phyloP scores from a whole-genome alignment of 75 land plant genomes.

The Azolla pinnata region DNA sequence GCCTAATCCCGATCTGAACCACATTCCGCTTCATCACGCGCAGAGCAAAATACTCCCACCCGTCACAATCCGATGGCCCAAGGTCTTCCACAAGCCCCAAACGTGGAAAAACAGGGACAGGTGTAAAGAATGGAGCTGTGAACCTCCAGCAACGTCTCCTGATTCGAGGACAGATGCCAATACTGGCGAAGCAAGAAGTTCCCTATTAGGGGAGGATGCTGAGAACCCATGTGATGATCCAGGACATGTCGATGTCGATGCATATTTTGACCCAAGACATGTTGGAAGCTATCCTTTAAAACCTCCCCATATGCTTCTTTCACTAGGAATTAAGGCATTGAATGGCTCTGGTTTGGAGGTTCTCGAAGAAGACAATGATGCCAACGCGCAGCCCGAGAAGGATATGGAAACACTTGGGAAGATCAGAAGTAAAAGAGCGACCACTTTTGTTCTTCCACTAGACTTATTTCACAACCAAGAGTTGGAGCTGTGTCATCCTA shows the following conservation, averaged over 20 bases:
- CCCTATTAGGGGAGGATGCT: neutral
- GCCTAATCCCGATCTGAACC: too few relatives aligned
- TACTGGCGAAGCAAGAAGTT: neutral
- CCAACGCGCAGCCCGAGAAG: slow-evolving; percentile 17
- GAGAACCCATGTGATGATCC: neutral
- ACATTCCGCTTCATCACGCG: neutral
- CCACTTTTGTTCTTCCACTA: slow-evolving; percentile 11
- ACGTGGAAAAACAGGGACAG: neutral
- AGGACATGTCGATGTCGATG: neutral
- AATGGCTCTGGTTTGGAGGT: slow-evolving; percentile 4
- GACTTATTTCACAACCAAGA: slow-evolving; percentile 26
- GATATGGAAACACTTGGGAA: slow-evolving; percentile 11
- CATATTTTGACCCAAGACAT: neutral
- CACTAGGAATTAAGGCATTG: neutral
- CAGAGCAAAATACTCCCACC: neutral
- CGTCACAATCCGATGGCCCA: slow-evolving; percentile 4
- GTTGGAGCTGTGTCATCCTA: slow-evolving; percentile 26
- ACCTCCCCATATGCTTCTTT: slow-evolving; percentile 11
- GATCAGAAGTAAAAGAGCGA: neutral
- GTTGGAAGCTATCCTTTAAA: slow-evolving; percentile 21
- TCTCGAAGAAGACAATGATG: slow-evolving; percentile 8
- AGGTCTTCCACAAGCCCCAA: neutral
- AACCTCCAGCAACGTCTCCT: too few relatives aligned
- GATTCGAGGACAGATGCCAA: neutral
- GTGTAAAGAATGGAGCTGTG: neutral